A percentile compares a stretch with the other conserved stretches of the same genome.
phyloP scores from a whole-genome alignment of 2,329 filamentous ascomycete genomes.

The Fusarium citri region DNA sequence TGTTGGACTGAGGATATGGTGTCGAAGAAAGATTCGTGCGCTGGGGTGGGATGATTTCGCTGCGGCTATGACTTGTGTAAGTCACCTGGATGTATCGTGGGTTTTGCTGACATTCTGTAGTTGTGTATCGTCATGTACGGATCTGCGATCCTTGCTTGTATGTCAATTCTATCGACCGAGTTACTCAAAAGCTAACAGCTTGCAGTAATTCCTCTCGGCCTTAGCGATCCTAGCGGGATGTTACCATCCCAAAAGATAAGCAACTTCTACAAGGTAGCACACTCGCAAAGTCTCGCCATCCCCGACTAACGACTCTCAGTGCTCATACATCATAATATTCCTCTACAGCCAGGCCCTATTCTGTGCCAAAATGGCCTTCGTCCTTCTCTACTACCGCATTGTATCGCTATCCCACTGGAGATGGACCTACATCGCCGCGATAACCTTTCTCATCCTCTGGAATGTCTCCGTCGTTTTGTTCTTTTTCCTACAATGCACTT shows the following conservation, averaged over 20 bases:
- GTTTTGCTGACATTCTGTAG: not conserved
- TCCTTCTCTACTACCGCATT: slow-evolving; percentile 35
- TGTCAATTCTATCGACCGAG: not conserved
- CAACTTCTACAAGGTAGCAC: not conserved
- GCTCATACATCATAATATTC: slow-evolving; percentile 20
- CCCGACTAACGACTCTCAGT: slow-evolving; percentile 1
- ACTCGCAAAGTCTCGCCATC: too few relatives aligned
- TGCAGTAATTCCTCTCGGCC: slow-evolving; percentile 30
- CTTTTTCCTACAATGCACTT: slow-evolving; percentile 21
- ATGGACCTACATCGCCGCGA: not conserved
- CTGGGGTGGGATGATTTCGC: slow-evolving; percentile 27
- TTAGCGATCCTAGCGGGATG: slow-evolving; percentile 10
- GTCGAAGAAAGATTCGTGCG: slow-evolving; percentile 1
- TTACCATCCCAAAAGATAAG: not conserved
- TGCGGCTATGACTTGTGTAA: slow-evolving; percentile 19
- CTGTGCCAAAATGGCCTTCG: slow-evolving; percentile 29
- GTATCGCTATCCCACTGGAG: slow-evolving; percentile 22
- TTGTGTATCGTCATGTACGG: slow-evolving; percentile 13
- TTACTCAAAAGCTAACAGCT: not conserved
- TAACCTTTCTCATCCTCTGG: slow-evolving; percentile 20
- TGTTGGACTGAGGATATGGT: slow-evolving; percentile 23
- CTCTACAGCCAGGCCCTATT: slow-evolving; percentile 18
- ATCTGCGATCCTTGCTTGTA: slow-evolving; percentile 17
- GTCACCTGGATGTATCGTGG: fast-evolving
- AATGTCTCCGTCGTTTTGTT: not conserved